Conservation (phyloP, 306 rosid species). For the Dalbergia cultrata region DNA sequence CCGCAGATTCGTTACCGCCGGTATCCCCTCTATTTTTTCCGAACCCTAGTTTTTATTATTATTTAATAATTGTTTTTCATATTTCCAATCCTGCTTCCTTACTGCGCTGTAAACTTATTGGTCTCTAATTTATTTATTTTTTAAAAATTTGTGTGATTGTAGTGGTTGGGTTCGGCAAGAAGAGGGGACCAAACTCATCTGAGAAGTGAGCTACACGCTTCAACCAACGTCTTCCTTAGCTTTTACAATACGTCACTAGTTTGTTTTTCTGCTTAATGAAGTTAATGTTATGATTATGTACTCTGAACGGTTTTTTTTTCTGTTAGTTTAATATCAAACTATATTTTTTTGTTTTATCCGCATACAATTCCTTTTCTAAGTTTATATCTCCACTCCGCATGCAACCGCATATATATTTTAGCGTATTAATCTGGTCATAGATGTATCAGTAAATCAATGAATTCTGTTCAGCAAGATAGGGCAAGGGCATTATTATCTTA, state of each 20-base stretch:
- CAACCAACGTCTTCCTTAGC: slow-evolving; percentile 1
- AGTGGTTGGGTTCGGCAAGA: slow-evolving; percentile 57
- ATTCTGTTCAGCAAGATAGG: not conserved
- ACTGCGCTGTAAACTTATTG: not conserved
- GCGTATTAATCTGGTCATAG: not conserved
- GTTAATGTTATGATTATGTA: not conserved
- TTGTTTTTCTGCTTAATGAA: not conserved
- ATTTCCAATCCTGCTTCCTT: not conserved
- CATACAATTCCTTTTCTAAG: not conserved
- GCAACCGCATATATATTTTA: too few relatives aligned
- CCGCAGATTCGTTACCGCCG: slow-evolving; percentile 57
- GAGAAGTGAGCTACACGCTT: slow-evolving; percentile 44
- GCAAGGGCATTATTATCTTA: not conserved
- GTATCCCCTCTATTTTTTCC: not conserved
- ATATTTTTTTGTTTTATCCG: not conserved
- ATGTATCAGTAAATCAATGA: not conserved
- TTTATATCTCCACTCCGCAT: not conserved
- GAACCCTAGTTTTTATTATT: slow-evolving; percentile 13
- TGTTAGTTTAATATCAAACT: slow-evolving; percentile 33
- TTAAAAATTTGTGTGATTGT: not conserved
- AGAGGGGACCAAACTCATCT: slow-evolving; percentile 57
- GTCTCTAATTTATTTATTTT: not conserved
- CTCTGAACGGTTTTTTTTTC: not conserved
- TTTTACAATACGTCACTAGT: not conserved
- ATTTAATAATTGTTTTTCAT: too few relatives aligned